phyloP scores from a whole-genome alignment of 495 filamentous ascomycete species.

The Talaromyces proteolyticus region DNA sequence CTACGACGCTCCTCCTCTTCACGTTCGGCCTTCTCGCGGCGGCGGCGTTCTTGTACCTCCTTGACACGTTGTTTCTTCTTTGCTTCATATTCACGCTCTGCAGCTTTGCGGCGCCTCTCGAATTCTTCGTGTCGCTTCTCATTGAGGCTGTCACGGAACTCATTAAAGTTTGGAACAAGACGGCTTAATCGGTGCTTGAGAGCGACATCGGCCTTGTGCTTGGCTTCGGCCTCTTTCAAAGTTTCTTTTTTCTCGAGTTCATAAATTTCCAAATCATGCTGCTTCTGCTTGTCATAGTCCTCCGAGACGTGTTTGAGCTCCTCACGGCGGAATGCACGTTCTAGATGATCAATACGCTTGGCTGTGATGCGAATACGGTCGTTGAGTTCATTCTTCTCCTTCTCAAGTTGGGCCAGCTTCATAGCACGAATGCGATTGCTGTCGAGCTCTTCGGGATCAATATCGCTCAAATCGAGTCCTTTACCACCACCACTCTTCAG shows the following conservation, averaged over 20 bases:
- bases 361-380: conserved; percentile 86
- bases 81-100: conserved; percentile 82
- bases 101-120: conserved; percentile 83
- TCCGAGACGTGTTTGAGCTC: conserved; percentile 85
- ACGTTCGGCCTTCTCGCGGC: conserved; percentile 69
- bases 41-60: conserved; percentile 69
- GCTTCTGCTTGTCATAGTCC: conserved; percentile 81
- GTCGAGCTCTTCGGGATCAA: conserved; percentile 83
- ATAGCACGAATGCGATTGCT: conserved; percentile 83
- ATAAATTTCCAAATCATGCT: conserved; percentile 73
- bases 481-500: conserved; percentile 78
- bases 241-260: conserved; percentile 71
- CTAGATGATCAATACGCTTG: conserved; percentile 95
- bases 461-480: conserved; percentile 68
- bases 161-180: conserved; percentile 74
- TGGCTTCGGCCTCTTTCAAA: conserved; percentile 71
- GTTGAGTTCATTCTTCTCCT: conserved; percentile 90
- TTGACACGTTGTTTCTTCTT: conserved; percentile 81
- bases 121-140: conserved; percentile 91
- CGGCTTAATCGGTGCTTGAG: conserved; percentile 86
- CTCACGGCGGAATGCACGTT: conserved; percentile 93
- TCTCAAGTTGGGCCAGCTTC: conserved; percentile 91
- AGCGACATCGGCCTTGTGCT: conserved; percentile 84
- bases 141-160: conserved; percentile 70
- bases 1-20: conserved; percentile 72